phyloP scores from a whole-genome alignment of 2,329 filamentous ascomycete genomes.

The Pseudocercospora fuligena region DNA sequence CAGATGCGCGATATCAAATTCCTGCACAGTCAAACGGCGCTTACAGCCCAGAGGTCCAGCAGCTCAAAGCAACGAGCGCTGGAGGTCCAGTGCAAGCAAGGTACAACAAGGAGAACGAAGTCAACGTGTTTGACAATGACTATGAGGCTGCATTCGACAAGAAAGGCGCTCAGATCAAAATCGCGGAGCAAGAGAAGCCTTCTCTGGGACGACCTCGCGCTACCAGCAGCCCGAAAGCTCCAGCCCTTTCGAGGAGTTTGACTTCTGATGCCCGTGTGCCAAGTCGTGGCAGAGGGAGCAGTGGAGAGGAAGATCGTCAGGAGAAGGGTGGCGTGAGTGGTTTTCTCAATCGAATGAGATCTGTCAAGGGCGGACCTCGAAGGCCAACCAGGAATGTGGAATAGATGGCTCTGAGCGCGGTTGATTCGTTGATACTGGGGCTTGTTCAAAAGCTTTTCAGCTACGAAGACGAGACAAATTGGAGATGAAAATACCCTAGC shows the following conservation, averaged over 20 bases:
- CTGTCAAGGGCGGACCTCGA: slow-evolving; percentile 72
- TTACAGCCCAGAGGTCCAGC: slow-evolving; percentile 28
- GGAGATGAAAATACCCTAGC: slow-evolving; percentile 1
- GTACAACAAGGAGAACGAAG: slow-evolving; percentile 46
- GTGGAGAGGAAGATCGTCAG: slow-evolving; percentile 50
- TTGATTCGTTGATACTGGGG: background rate
- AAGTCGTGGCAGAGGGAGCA: slow-evolving; percentile 39
- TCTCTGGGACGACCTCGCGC: slow-evolving; percentile 38
- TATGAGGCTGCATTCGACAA: slow-evolving; percentile 71
- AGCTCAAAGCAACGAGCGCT: slow-evolving; percentile 43
- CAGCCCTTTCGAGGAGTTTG: slow-evolving; percentile 24
- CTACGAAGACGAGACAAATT: background rate
- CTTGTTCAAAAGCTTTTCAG: background rate
- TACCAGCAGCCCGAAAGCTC: slow-evolving; percentile 64
- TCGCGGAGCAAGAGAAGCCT: slow-evolving; percentile 51
- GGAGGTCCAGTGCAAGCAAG: slow-evolving; percentile 47
- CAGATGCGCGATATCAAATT: slow-evolving; percentile 58
- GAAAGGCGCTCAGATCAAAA: slow-evolving; percentile 64
- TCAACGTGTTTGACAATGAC: slow-evolving; percentile 77
- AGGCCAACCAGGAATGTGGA: slow-evolving; percentile 36
- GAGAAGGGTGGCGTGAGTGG: slow-evolving; percentile 49
- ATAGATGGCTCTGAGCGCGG: slow-evolving; percentile 28
- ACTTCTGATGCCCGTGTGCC: slow-evolving; percentile 28
- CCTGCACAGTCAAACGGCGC: slow-evolving; percentile 21
- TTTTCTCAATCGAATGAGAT: slow-evolving; percentile 80